Percentiles rank a stretch among this genome's conserved stretches.
Evolutionary conservation across 192 early-diverging fungal genomes (phyloP).

Genomic region (Backusella mclennaniae): DNA sequence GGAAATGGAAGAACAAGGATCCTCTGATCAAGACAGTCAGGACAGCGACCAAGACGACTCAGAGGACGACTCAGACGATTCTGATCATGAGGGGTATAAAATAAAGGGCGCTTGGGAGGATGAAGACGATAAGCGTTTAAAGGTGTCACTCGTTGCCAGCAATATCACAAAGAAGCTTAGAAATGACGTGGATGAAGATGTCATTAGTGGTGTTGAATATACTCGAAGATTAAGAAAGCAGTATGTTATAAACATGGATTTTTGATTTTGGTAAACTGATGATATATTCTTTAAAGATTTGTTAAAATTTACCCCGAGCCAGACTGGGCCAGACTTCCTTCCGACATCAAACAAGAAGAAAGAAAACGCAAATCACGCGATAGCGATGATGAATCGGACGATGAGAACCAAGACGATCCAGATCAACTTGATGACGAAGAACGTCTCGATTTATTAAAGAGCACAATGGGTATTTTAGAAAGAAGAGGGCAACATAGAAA

Average conservation of each 20-base stretch:
- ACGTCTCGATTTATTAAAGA: conserved; percentile 44
- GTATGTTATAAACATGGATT: conserved; percentile 39
- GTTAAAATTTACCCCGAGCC: conserved; percentile 84
- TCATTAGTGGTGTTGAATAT: conserved; percentile 78
- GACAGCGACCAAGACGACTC: conserved; percentile 28
- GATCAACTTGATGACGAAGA: conserved; percentile 40
- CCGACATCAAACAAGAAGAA: conserved; percentile 41
- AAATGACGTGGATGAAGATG: conserved; percentile 68
- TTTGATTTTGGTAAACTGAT: neutral
- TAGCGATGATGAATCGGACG: conserved; percentile 38
- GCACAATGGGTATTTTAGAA: conserved; percentile 45
- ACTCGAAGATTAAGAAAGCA: conserved; percentile 80
- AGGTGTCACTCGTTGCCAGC: conserved; percentile 65
- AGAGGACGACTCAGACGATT: conserved; percentile 14
- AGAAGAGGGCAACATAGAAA: conserved; percentile 15
- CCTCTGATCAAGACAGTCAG: conserved; percentile 27
- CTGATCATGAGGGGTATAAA: conserved; percentile 9
- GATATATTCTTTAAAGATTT: conserved; percentile 42
- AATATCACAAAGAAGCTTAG: conserved; percentile 80
- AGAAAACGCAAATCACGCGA: conserved; percentile 27
- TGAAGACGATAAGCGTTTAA: conserved; percentile 67
- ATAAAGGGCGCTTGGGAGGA: conserved; percentile 74
- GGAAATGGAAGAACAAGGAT: neutral
- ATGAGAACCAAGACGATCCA: conserved; percentile 41
- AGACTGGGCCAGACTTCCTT: conserved; percentile 76